These are phyloP conservation scores for Penicillium verrucosum DNA, from an alignment of 2,329 filamentous ascomycete species.

Conservation along the genomic window DNA sequence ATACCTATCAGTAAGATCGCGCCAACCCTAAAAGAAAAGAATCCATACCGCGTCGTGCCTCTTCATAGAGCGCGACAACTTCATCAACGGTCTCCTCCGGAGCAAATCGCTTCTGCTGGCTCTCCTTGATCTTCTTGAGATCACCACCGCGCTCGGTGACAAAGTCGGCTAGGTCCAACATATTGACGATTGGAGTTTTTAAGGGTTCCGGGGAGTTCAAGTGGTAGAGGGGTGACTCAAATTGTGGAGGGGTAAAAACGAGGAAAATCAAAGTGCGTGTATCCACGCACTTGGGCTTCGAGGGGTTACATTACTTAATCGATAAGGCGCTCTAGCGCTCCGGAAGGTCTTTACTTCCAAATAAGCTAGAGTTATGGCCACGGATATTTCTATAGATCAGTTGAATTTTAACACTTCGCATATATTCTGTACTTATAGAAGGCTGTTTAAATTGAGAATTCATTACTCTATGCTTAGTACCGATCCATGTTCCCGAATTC, in stretches of 20 bases:
- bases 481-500: conserved; percentile 15
- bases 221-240: conserved; percentile 19
- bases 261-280: conserved; percentile 15
- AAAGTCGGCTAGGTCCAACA: conserved; percentile 77
- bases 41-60: conserved; percentile 68
- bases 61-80: conserved; percentile 81
- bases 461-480: conserved; percentile 26
- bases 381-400: neutral
- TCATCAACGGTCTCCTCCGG: conserved; percentile 83
- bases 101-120: conserved; percentile 77
- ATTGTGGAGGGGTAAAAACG: conserved; percentile 27
- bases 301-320: conserved; percentile 24
- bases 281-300: conserved; percentile 1
- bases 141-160: conserved; percentile 85
- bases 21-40: neutral
- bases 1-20: conserved; percentile 3
- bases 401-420: neutral
- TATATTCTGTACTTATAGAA: neutral
- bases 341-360: neutral
- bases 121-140: conserved; percentile 87
- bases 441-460: conserved; percentile 5
- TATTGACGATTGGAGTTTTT: conserved; percentile 37
- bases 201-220: conserved; percentile 1
- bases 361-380: neutral
- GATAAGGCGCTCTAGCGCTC: neutral